phyloP scores from a whole-genome alignment of 2,329 filamentous ascomycete genomes.

The Geosmithia morbida region DNA sequence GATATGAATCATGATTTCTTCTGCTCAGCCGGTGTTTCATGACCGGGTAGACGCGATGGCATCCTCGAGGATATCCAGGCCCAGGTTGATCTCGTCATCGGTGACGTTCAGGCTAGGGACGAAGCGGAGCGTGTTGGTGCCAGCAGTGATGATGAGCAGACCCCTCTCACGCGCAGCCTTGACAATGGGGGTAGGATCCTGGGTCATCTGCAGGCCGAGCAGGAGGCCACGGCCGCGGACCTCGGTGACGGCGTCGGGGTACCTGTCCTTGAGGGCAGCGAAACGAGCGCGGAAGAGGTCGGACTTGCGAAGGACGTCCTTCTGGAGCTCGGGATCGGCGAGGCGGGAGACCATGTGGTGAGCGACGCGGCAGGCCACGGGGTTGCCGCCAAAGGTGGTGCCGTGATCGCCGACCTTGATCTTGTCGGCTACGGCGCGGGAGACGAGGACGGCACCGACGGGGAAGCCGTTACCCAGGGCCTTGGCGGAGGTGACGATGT shows the following conservation, averaged over 20 bases:
- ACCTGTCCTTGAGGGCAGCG: slow-evolving; percentile 27
- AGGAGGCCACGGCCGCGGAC: slow-evolving; percentile 75
- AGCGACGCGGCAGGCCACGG: slow-evolving; percentile 68
- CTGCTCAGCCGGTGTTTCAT: too few relatives aligned
- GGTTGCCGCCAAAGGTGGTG: slow-evolving; percentile 89
- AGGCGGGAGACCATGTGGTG: slow-evolving; percentile 75
- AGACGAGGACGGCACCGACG: slow-evolving; percentile 55
- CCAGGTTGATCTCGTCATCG: slow-evolving; percentile 65
- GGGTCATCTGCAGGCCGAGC: slow-evolving; percentile 67
- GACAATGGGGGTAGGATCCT: slow-evolving; percentile 60
- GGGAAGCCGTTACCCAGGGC: slow-evolving; percentile 94
- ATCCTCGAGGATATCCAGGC: slow-evolving; percentile 61
- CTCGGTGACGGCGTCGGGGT: slow-evolving; percentile 61
- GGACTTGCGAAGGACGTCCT: slow-evolving; percentile 52
- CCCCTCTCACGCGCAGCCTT: slow-evolving; percentile 80
- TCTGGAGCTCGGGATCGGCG: slow-evolving; percentile 54
- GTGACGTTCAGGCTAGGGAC: slow-evolving; percentile 77
- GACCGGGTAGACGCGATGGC: slow-evolving; percentile 32
- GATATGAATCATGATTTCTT: too few relatives aligned
- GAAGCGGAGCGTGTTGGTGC: slow-evolving; percentile 82
- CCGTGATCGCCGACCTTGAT: slow-evolving; percentile 64
- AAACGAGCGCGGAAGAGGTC: slow-evolving; percentile 33
- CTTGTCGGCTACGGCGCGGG: slow-evolving; percentile 22
- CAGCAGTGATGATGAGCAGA: slow-evolving; percentile 80
- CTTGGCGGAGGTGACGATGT: slow-evolving; percentile 89